Conservation (phyloP, 2,329 filamentous ascomycete genomes). For the Fusarium sp. region DNA sequence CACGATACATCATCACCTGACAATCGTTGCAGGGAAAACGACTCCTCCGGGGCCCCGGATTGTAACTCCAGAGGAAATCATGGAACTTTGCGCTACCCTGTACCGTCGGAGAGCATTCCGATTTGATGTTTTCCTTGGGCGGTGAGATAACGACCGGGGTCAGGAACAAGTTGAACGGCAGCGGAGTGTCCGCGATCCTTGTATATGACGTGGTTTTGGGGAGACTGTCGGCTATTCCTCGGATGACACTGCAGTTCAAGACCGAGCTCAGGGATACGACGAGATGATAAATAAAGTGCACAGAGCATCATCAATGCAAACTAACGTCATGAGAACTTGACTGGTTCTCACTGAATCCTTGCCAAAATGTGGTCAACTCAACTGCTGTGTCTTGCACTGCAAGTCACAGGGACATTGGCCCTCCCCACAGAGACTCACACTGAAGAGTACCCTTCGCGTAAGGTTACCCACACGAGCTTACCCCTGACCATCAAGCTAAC, state of each 20-base stretch:
- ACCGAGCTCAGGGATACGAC: conserved; percentile 2
- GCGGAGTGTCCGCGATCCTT: conserved; percentile 15
- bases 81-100: conserved; percentile 6
- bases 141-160: conserved; percentile 11
- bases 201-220: conserved; percentile 2
- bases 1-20: background rate
- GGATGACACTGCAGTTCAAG: background rate
- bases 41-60: background rate
- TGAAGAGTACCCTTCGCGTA: conserved; percentile 33
- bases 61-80: too few relatives aligned
- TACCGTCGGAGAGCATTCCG: background rate
- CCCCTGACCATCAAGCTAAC: conserved; percentile 25
- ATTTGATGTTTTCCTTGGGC: background rate
- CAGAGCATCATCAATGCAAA: background rate
- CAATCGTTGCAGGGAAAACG: background rate
- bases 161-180: background rate
- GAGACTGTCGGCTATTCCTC: background rate
- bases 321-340: background rate
- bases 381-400: conserved; percentile 14
- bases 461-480: conserved; percentile 4
- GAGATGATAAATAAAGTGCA: conserved; percentile 17
- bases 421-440: background rate
- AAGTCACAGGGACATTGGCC: conserved; percentile 2
- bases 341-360: background rate
- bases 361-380: conserved; percentile 24